These are phyloP conservation scores for Astathelohania contejeani DNA, from an alignment of 371 early-diverging fungal genomes.

Conservation along the genomic window DNA sequence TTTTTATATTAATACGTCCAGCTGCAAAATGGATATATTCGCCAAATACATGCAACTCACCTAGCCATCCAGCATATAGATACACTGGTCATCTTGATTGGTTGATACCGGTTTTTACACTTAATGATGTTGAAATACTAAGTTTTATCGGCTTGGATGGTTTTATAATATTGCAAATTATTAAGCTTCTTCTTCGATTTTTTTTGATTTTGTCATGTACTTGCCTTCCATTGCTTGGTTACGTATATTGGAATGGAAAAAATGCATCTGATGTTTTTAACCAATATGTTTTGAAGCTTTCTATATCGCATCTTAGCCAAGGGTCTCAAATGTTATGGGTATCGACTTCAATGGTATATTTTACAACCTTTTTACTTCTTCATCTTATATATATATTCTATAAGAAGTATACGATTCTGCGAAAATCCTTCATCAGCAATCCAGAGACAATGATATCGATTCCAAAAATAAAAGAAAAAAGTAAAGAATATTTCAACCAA, in stretches of 20 bases:
- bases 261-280: constrained; percentile 11
- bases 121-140: constrained; percentile 41
- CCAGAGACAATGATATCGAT: constrained; percentile 48
- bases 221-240: constrained; percentile 32
- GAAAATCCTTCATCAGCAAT: constrained; percentile 49
- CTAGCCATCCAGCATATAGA: constrained; percentile 46
- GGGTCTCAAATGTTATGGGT: constrained; percentile 1
- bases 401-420: constrained; percentile 46
- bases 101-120: constrained; percentile 43
- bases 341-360: no score
- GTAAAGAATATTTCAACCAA: constrained; percentile 42
- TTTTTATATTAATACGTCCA: no score
- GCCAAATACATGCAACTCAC: constrained; percentile 41
- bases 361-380: constrained; percentile 36
- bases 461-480: constrained; percentile 36
- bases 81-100: constrained; percentile 46
- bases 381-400: constrained; percentile 51
- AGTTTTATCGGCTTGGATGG: constrained; percentile 51
- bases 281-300: constrained; percentile 19
- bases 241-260: constrained; percentile 21
- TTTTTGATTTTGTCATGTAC: constrained; percentile 23
- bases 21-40: constrained; percentile 51
- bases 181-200: constrained; percentile 46
- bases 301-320: constrained; percentile 2
- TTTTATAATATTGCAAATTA: constrained; percentile 51